A percentile compares a stretch with the other conserved stretches of the same genome.
These are phyloP conservation scores for Cryptococcus sp. DNA, from an alignment of 1,284 basidiomycete species.

Conservation along the genomic window DNA sequence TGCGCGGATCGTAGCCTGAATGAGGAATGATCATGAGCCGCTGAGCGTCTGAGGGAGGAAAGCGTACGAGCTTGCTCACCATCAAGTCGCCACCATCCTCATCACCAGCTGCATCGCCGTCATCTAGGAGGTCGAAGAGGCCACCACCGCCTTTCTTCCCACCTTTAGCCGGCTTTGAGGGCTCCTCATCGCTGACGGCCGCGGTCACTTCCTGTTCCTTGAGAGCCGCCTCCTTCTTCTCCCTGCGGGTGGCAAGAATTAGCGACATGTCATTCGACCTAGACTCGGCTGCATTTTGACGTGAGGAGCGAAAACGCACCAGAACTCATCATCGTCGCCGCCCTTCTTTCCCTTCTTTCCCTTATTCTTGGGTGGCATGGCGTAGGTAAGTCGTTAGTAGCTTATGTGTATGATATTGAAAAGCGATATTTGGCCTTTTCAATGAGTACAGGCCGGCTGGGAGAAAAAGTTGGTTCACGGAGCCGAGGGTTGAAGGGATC, in stretches of 20 bases:
- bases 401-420: not conserved
- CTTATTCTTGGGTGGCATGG: slow-evolving; percentile 85
- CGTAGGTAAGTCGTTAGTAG: not conserved
- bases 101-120: slow-evolving; percentile 60
- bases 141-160: slow-evolving; percentile 52
- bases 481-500: not conserved
- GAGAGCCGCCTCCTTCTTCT: slow-evolving; percentile 45
- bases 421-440: not conserved
- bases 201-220: slow-evolving; percentile 17
- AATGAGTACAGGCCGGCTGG: not conserved
- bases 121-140: slow-evolving; percentile 45
- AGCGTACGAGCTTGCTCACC: slow-evolving; percentile 59
- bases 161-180: slow-evolving; percentile 60
- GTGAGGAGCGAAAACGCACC: slow-evolving; percentile 59
- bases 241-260: slow-evolving; percentile 30
- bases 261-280: not conserved
- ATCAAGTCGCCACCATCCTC: slow-evolving; percentile 78
- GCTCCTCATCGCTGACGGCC: slow-evolving; percentile 55
- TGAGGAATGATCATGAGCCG: not conserved
- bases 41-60: not conserved
- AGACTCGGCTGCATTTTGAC: slow-evolving; percentile 6
- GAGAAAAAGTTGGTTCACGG: slow-evolving; percentile 6
- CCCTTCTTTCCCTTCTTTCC: slow-evolving; percentile 78
- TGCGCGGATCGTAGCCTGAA: slow-evolving; percentile 31
- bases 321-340: slow-evolving; percentile 73